Evolutionary conservation across 257 asterid genomes (phyloP).

Genomic region (Capsicum pubescens): DNA sequence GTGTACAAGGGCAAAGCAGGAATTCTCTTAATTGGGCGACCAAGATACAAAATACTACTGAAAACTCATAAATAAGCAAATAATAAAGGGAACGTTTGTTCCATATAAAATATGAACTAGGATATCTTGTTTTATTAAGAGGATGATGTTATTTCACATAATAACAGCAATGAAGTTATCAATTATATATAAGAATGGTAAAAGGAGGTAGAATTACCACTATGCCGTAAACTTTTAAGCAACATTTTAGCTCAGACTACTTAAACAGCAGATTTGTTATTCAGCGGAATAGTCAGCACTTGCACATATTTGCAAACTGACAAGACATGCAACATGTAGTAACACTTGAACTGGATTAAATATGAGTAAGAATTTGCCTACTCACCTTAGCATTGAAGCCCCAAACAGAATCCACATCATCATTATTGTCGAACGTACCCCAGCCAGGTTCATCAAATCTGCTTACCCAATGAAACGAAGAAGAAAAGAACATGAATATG

Average conservation of each 20-base stretch:
- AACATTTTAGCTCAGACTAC: not conserved
- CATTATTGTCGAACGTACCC: constrained; percentile 89
- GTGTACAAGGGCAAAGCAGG: not conserved
- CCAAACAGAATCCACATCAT: constrained; percentile 97
- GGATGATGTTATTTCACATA: constrained; percentile 18
- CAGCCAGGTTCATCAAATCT: constrained; percentile 87
- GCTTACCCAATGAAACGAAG: constrained; percentile 35
- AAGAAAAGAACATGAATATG: constrained; percentile 35
- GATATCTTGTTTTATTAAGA: not conserved
- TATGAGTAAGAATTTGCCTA: constrained; percentile 26
- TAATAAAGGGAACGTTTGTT: not conserved
- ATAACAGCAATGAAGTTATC: not conserved
- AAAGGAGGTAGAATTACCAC: not conserved
- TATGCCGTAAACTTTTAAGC: not conserved
- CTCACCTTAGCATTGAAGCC: constrained; percentile 91
- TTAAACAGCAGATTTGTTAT: constrained; percentile 11
- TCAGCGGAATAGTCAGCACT: constrained; percentile 4
- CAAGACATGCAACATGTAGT: constrained; percentile 22
- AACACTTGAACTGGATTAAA: constrained; percentile 26
- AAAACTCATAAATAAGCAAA: constrained; percentile 9
- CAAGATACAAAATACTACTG: constrained; percentile 2
- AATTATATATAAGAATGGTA: not conserved
- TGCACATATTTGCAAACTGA: constrained; percentile 23
- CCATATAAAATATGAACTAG: not conserved
- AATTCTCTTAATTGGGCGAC: not conserved